Conservation (phyloP, 2,329 filamentous ascomycete genomes). For the Paraphoma sp. region DNA sequence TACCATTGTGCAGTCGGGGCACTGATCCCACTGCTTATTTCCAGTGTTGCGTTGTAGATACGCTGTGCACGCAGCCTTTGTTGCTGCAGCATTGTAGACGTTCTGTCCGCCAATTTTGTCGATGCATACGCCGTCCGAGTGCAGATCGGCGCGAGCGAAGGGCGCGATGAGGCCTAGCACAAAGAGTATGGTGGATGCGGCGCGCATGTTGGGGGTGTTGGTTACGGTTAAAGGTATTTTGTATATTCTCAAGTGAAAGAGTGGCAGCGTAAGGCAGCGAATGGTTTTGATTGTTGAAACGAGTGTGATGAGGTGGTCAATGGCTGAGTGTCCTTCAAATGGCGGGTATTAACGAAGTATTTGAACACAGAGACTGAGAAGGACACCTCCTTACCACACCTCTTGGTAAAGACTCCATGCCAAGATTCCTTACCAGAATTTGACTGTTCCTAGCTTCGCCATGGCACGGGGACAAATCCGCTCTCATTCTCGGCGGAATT, state of each 20-base stretch:
- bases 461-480: conserved; percentile 5
- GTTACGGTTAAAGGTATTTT: neutral
- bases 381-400: too few relatives aligned
- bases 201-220: conserved; percentile 22
- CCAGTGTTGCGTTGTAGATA: conserved; percentile 37
- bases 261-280: neutral
- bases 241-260: neutral
- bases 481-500: conserved; percentile 8
- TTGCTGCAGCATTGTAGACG: conserved; percentile 33
- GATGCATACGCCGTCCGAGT: conserved; percentile 28
- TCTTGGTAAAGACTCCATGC: too few relatives aligned
- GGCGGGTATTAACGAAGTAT: neutral
- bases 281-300: neutral
- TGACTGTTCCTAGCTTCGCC: too few relatives aligned
- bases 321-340: too few relatives aligned
- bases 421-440: too few relatives aligned
- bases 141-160: conserved; percentile 26
- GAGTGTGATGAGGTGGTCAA: neutral
- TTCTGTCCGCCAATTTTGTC: conserved; percentile 19
- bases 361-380: neutral
- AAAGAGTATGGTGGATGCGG: conserved; percentile 17
- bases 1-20: conserved; percentile 37
- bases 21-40: conserved; percentile 31
- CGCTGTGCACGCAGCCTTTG: conserved; percentile 23
- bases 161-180: conserved; percentile 17